Evolutionary conservation across 2,329 filamentous ascomycete species (phyloP).

Genomic region (Orbilia oligospora): DNA sequence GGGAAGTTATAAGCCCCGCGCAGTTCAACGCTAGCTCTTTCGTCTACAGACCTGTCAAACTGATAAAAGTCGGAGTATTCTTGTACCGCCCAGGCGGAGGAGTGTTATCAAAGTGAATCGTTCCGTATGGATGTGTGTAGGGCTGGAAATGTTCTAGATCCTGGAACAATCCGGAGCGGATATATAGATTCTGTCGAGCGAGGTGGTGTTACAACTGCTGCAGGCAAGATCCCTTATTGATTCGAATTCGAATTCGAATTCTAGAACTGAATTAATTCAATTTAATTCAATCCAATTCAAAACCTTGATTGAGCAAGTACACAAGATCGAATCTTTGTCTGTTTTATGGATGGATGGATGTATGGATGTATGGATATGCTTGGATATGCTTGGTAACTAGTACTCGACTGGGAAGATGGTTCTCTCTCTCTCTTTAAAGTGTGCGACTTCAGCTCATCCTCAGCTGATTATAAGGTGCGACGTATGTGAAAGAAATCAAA

Average conservation of each 20-base stretch:
- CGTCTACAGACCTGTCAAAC: conserved; percentile 54
- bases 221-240: conserved; percentile 26
- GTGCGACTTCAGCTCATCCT: conserved; percentile 34
- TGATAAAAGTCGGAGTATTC: conserved; percentile 7
- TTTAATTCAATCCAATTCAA: background rate
- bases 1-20: conserved; percentile 31
- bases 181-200: background rate
- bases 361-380: background rate
- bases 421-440: conserved; percentile 47
- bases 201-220: conserved; percentile 35
- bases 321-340: background rate
- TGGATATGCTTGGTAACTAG: no score
- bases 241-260: conserved; percentile 10
- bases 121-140: background rate
- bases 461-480: conserved; percentile 43
- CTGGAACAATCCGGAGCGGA: conserved; percentile 3
- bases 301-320: no score
- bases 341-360: background rate
- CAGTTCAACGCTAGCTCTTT: conserved; percentile 22
- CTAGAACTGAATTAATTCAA: no score
- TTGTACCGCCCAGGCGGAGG: conserved; percentile 30
- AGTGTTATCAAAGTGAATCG: conserved; percentile 21
- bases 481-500: conserved; percentile 9
- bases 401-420: conserved; percentile 1
- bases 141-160: conserved; percentile 9